Evolutionary conservation across 1,284 basidiomycete species (phyloP), one percentile per base, ranked within the genome.

Genomic region (Pterulicium gracile): DNA sequence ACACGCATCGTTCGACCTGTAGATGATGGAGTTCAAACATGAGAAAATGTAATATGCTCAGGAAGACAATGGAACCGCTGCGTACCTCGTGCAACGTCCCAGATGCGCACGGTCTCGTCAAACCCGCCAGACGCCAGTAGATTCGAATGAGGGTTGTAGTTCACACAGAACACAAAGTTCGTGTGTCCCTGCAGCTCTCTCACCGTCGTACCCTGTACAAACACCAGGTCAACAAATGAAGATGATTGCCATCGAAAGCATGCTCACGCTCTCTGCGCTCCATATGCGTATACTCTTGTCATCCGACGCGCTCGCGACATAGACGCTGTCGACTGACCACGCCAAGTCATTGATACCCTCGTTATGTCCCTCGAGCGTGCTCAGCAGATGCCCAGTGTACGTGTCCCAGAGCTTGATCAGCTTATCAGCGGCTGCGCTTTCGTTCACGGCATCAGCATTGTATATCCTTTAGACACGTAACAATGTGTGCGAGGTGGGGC

Each of bases 41-140:
- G 17, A 46, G 40, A 1, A 23, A 7, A 44, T 35, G 17, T n/a
- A n/a, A 15, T n/a, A 46, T 42, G 21, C 27, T 27, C 19, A 19
- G 20, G 41, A 17, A 13, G 48, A 10, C 22, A 32, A 4, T 5
- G 34, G 42, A 15, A 42, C 39, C 1, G 18, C 49, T 5, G 20
- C 66, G n/a, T 51, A 88, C 88, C 89, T 74, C 81, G 72, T 23
- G 84, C 79, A n/a, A 95, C 81, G 59, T 98, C 93, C 95, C 95
- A 98, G 2, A 98, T 73, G 34, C 91, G 78, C 4, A 97, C 88
- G 7, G 88, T 91, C 68, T 98, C 95, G 56, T 98, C 95, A 56
- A 90, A 95, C 1, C 87, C 85, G 13, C 94, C 95, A 19, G 89
- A 94, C 10, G 88, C 94, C 24, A 98, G 68, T 24, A 98, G 67